Evolutionary conservation across 139 green algal genomes (phyloP), one percentile per base, ranked within the genome.

Genomic region (Asterochloris erici): DNA sequence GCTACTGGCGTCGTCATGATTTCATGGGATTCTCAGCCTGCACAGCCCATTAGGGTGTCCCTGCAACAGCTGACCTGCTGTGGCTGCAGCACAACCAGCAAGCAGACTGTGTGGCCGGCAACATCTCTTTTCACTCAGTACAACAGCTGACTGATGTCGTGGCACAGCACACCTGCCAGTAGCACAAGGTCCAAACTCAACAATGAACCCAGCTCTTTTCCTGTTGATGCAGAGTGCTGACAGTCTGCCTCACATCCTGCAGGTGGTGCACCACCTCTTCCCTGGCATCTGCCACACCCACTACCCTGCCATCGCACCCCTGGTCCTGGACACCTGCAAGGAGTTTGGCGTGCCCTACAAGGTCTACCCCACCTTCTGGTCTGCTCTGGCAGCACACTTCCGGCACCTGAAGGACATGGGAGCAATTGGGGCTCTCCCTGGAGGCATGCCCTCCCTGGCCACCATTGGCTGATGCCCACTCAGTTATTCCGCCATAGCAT

Each of bases 211-310:
- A 54, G 38, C 38, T 54, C 38, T 54, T 54, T 54, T 6, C 38
- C 38, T 38, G 26, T 81, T 17, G 12, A 68, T 60, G 38, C 0
- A 68, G 19, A 12, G 27, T 74, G 62, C 77, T 74, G 62, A 60
- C n/a, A 14, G 17, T 10, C 26, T 23, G 27, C 27, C 12, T 75
- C 14, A 74, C 13, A 12, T 26, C 63, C 66, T 74, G 77, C 90
- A 95, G 89, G 91, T 95, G 74, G 92, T 95, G 87, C 92, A 96
- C 86, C 91, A 96, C 85, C 82, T 97, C 66, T 96, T 96, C 87
- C 93, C 93, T 27, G 88, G 89, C 73, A 91, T 96, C 79, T 91
- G 84, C 66, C 94, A 95, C 88, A 91, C 91, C 83, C 93, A 96
- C 85, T 96, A 95, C 85, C 93, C 93, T 19, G 91, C 93, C 86